Evolutionary conservation across 768 basidiomycete species (phyloP), one percentile per base, ranked within the genome.

Genomic region (Cystobasidiopsis lactophilus): DNA sequence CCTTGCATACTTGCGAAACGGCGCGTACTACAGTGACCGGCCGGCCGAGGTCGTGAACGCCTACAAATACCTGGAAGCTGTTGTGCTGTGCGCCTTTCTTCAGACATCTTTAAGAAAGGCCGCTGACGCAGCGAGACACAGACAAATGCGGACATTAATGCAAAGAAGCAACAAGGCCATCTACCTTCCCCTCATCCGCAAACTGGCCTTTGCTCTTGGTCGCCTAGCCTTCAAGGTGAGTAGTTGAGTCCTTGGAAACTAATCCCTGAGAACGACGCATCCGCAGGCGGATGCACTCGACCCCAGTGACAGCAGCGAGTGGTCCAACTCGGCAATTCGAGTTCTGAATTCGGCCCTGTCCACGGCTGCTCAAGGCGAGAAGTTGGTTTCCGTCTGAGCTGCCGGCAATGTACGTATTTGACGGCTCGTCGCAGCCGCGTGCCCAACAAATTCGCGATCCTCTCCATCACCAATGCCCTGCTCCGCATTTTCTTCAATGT

Each of bases 401-500:
- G 19, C 9, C 41, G 7, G 19, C 19, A 19, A 19, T 19, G 19
- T 9, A n/a, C 49, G 9, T 14, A 23, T 50, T 13, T 23, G 37
- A 50, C n/a, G 16, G 18, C 2, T n/a, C 18, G 3, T 40, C 27
- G n/a, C 18, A 5, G 31, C 57, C 55, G 1, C 45, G 35, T 5
- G 37, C 51, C 21, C 61, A 61, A 21, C 52, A 52, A 24, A n/a
- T 54, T 57, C 38, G 62, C 62, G 3, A 44, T 61, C 50, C 58
- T 58, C 50, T 58, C 57, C 53, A 51, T 63, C 46, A 60, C 62
- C 21, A 63, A 63, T 52, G 21, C 33, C 19, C 58, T 59, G 2
- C 60, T 63, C 39, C 54, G 49, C 18, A 58, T 63, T 52, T 63
- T 60, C 51, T 63, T 63, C 33, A 21, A 50, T 21, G 56, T 57